These are phyloP conservation scores for Metschnikowia colocasiae DNA, from an alignment of 805 yeast genomes.

Conservation along the genomic window DNA sequence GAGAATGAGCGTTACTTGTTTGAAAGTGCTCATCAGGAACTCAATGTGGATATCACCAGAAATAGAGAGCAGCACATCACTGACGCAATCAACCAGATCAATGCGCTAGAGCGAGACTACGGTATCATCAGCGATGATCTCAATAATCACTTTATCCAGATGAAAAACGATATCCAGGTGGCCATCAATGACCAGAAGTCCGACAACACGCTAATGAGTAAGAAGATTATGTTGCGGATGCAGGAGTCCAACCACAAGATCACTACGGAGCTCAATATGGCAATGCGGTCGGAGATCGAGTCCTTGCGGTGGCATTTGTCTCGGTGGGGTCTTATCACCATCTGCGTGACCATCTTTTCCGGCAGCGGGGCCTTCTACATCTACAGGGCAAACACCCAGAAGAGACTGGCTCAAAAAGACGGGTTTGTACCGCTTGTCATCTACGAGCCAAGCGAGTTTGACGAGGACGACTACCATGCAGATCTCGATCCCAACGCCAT, in stretches of 20 bases:
- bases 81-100: slow-evolving; percentile 61
- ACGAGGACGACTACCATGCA: slow-evolving; percentile 52
- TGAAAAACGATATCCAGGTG: slow-evolving; percentile 74
- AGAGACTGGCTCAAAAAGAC: slow-evolving; percentile 23
- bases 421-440: slow-evolving; percentile 42
- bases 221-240: slow-evolving; percentile 60
- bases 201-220: slow-evolving; percentile 74
- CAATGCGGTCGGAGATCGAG: slow-evolving; percentile 82
- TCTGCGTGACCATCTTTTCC: slow-evolving; percentile 59
- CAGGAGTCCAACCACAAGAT: slow-evolving; percentile 85
- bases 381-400: slow-evolving; percentile 24
- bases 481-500: slow-evolving; percentile 41
- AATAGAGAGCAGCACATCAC: slow-evolving; percentile 68
- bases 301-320: slow-evolving; percentile 91
- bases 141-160: slow-evolving; percentile 53
- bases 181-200: slow-evolving; percentile 83
- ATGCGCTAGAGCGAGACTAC: slow-evolving; percentile 67
- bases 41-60: slow-evolving; percentile 71
- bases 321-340: slow-evolving; percentile 78
- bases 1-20: slow-evolving; percentile 87
- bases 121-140: slow-evolving; percentile 73
- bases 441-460: slow-evolving; percentile 48
- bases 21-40: slow-evolving; percentile 88
- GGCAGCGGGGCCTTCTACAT: slow-evolving; percentile 53
- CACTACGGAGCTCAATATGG: slow-evolving; percentile 74